phyloP scores from a whole-genome alignment of 2,329 filamentous ascomycete species.

The Sporothrix brunneoviolacea region DNA sequence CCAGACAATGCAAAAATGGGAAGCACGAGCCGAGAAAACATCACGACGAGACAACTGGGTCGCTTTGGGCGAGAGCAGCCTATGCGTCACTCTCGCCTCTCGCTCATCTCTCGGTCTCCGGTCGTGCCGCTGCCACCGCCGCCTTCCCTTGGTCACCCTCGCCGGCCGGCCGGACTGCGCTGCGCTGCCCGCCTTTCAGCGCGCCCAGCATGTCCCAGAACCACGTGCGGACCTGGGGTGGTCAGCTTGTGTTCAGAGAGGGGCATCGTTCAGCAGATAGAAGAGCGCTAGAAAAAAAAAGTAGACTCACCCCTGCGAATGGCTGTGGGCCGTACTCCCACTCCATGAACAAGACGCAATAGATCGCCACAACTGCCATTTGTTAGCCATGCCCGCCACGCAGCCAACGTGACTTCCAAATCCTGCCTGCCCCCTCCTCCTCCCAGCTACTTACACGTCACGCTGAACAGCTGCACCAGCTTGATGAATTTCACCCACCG shows the following conservation, averaged over 20 bases:
- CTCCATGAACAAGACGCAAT: slow-evolving; percentile 57
- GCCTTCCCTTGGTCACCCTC: background rate
- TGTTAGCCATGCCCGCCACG: no score
- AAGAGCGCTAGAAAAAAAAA: background rate
- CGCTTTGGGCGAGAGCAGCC: no score
- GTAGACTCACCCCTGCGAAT: slow-evolving; percentile 32
- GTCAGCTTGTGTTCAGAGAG: background rate
- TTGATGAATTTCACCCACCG: slow-evolving; percentile 59
- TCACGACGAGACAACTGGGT: no score
- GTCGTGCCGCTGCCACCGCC: background rate
- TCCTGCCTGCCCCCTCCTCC: no score
- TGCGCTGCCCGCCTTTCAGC: slow-evolving; percentile 8
- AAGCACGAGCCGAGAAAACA: no score
- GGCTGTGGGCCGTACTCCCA: slow-evolving; percentile 41
- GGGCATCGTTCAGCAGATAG: background rate
- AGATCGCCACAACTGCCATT: slow-evolving; percentile 43
- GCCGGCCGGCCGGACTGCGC: background rate
- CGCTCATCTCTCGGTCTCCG: background rate
- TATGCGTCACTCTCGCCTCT: no score
- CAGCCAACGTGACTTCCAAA: no score
- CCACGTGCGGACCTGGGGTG: slow-evolving; percentile 19
- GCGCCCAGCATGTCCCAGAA: slow-evolving; percentile 21
- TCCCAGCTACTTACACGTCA: slow-evolving; percentile 53
- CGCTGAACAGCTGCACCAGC: slow-evolving; percentile 55
- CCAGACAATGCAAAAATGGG: background rate